Evolutionary conservation across 305 asterid genomes (phyloP), one percentile per base, ranked within the genome.

Genomic region (Galium porrigens): DNA sequence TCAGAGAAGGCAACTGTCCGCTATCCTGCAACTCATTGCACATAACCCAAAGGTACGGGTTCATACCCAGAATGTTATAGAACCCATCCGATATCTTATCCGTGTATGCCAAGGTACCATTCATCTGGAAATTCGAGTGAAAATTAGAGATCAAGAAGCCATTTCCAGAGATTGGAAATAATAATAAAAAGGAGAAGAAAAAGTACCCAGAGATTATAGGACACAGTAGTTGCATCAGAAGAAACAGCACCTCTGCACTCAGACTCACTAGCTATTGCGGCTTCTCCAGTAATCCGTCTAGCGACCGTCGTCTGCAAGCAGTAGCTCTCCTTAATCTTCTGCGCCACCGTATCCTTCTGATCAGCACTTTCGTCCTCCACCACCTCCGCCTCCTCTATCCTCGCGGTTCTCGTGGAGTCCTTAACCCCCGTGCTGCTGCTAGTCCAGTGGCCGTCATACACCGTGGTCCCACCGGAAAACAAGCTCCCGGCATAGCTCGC

Each of bases 41-140:
- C 94, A 89, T 89, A 65, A 84, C 63, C 98, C 98, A 89, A 57
- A 92, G 67, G 57, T 89, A 84, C 6, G 98, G 98, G 69, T 89
- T 82, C 88, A 92, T 85, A 42, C 98, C 98, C 78, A 85, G 63
- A 58, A 92, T 82, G 79, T 79, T 89, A 56, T 92, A 92, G 74
- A 92, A 92, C 55, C 96, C 98, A 79, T 92, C 95, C 15, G 91
- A 77, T 67, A 92, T 84, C 79, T 80, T 86, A 74, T 89, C 98
- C 27, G 68, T 44, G 77, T 92, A 89, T 2, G 96, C 83, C 83
- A 92, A 81, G 66, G 86, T 83, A 58, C 98, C 95, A 76, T 82
- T 88, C 61, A 84, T 92, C 98, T 91, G 81, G 67, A 64, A 44
- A 6, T 42, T 33, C 32, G 7, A 59, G 63, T n/a, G 63, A 37